Evolutionary conservation across 2,329 filamentous ascomycete genomes (phyloP).

Genomic region (Coniochaeta sp.): DNA sequence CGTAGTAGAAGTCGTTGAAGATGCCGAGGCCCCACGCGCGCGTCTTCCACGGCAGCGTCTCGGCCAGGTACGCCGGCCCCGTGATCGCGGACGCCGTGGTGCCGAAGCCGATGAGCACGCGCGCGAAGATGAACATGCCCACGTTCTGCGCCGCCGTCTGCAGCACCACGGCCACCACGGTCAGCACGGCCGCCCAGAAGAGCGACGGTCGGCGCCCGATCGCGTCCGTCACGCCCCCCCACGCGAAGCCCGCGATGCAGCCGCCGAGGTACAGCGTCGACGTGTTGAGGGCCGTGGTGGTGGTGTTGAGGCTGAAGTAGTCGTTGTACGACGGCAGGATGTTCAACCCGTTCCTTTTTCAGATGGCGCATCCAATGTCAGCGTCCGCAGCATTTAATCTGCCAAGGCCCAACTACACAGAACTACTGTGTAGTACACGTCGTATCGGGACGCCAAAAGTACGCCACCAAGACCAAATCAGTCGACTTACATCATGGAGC

Average conservation of each 20-base stretch:
- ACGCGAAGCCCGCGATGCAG: not conserved
- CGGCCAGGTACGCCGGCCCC: constrained; percentile 1
- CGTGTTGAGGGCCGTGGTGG: constrained; percentile 1
- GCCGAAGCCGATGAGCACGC: constrained; percentile 34
- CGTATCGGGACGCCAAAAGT: not conserved
- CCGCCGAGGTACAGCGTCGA: constrained; percentile 2
- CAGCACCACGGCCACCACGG: constrained; percentile 28
- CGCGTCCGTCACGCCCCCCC: constrained; percentile 21
- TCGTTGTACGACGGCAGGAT: constrained; percentile 1
- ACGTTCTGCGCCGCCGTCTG: constrained; percentile 35
- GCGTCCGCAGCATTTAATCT: not conserved
- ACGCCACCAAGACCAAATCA: not conserved
- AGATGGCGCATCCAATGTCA: not conserved
- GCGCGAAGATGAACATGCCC: constrained; percentile 33
- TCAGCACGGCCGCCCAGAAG: constrained; percentile 19
- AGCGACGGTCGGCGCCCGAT: constrained; percentile 26
- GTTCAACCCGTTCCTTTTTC: constrained; percentile 3
- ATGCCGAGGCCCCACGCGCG: constrained; percentile 18
- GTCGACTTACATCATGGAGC: constrained; percentile 2
- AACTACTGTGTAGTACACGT: no score
- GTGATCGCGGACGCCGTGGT: not conserved
- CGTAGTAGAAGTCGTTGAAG: constrained; percentile 21
- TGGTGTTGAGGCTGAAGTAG: constrained; percentile 3
- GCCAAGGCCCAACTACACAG: no score
- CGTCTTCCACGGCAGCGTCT: constrained; percentile 1